These are phyloP conservation scores for Helianthus tuberosus DNA, from an alignment of 129 eudicot genomes.

Conservation along the genomic window DNA sequence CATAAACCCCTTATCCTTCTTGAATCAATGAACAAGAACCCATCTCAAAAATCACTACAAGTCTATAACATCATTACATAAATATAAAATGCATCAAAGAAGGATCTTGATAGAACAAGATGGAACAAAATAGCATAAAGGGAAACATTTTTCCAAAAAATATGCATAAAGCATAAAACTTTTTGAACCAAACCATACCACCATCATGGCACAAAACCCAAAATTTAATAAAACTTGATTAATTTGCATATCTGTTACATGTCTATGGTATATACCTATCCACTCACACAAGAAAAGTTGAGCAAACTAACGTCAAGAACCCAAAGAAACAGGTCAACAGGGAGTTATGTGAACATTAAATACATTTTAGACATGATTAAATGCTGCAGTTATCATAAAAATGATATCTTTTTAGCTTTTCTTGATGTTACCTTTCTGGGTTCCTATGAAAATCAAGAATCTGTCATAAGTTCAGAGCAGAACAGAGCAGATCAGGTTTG, in stretches of 20 bases:
- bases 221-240: slow-evolving; percentile 25
- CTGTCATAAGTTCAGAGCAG: slow-evolving; percentile 25
- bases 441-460: slow-evolving; percentile 33
- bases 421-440: slow-evolving; percentile 40
- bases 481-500: slow-evolving; percentile 15
- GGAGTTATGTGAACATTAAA: slow-evolving; percentile 12
- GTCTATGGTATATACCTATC: neutral
- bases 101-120: slow-evolving; percentile 3
- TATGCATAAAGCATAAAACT: slow-evolving; percentile 17
- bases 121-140: slow-evolving; percentile 13
- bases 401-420: slow-evolving; percentile 27
- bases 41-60: slow-evolving; percentile 9
- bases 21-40: neutral
- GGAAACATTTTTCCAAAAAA: too few species aligned
- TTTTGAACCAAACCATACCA: slow-evolving; percentile 24
- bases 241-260: slow-evolving; percentile 16
- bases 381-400: slow-evolving; percentile 13
- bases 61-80: neutral
- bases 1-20: neutral
- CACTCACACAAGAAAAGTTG: slow-evolving; percentile 8
- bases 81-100: slow-evolving; percentile 4
- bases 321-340: slow-evolving; percentile 14
- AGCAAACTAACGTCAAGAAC: slow-evolving; percentile 24
- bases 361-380: slow-evolving; percentile 22
- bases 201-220: neutral